Evolutionary conservation across 169 alveolate species (phyloP), one percentile per base, ranked within the genome.

Genomic region (Plasmodium vinckei): DNA sequence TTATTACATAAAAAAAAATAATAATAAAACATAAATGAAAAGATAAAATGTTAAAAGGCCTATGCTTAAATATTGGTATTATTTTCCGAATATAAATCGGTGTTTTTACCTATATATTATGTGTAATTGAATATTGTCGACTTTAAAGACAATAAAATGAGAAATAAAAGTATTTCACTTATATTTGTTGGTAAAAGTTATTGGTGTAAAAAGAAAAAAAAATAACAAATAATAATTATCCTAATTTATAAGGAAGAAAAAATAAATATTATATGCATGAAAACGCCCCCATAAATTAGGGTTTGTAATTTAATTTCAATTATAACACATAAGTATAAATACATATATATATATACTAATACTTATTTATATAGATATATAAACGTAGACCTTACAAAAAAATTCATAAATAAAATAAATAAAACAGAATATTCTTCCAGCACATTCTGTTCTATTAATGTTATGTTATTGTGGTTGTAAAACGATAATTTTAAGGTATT

Each of bases 221-320:
- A 44, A 46, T 67, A 47, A 79, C 82, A 79, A 79, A 75, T 75
- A 44, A 57, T 25, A 63, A n/a, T 75, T 61, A 64, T 75, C 69
- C 68, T 63, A 75, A 75, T 63, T 75, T 75, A 75, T 44, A 17
- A 53, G 25, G 51, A 44, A 60, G 49, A 73, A 73, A 57, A 42
- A 75, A 61, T 59, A 44, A 12, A 73, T 39, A 61, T 23, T 13
- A 60, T 73, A 33, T 33, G 42, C 5, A 33, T 33, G 42, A 33
- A 33, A 6, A 7, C 42, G 39, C 13, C 60, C 49, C 47, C 57
- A 59, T 59, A 73, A 73, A 59, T 44, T 73, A 73, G 44, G 87
- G 61, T 44, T 19, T 73, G 39, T 49, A 59, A 53, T 59, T 59
- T 27, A 59, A 73, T 42, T 59, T 73, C 61, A 59, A 73, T 59